Evolutionary conservation across 805 yeast genomes (phyloP).

Genomic region (Candida orba): DNA sequence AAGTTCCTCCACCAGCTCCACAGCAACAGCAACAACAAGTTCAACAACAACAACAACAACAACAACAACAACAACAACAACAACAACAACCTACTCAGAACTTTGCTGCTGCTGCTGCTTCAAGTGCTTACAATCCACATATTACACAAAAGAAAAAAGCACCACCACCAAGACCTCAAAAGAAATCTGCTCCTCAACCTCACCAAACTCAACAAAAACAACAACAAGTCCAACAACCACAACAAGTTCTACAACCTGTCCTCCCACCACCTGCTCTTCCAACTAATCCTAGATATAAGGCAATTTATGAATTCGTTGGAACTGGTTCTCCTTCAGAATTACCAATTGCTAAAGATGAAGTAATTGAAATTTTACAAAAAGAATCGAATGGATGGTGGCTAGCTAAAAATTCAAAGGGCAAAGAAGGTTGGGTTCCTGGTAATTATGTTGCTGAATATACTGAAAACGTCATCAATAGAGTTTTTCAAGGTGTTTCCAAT

Average conservation of each 20-base stretch:
- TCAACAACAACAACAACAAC: not conserved
- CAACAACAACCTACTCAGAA: slow-evolving; percentile 11
- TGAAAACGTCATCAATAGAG: slow-evolving; percentile 16
- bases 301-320: slow-evolving; percentile 84
- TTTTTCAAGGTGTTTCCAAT: slow-evolving; percentile 17
- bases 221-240: slow-evolving; percentile 42
- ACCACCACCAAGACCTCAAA: slow-evolving; percentile 23
- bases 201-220: slow-evolving; percentile 33
- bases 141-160: slow-evolving; percentile 20
- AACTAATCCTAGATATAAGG: slow-evolving; percentile 71
- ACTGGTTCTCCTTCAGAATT: slow-evolving; percentile 76
- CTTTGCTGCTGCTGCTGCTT: slow-evolving; percentile 26
- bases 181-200: slow-evolving; percentile 22
- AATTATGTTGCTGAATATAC: slow-evolving; percentile 65
- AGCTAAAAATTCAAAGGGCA: slow-evolving; percentile 46
- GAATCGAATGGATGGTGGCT: slow-evolving; percentile 93
- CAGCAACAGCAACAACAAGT: slow-evolving; percentile 2
- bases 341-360: slow-evolving; percentile 69
- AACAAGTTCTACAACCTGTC: slow-evolving; percentile 38
- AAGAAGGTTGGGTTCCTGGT: slow-evolving; percentile 97
- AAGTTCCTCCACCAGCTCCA: slow-evolving; percentile 26
- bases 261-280: slow-evolving; percentile 76
- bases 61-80: slow-evolving; percentile 12
- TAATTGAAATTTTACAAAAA: slow-evolving; percentile 63
- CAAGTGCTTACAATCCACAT: slow-evolving; percentile 31